Conservation (phyloP, 805 yeast genomes). For the Wickerhamomyces tratensis region DNA sequence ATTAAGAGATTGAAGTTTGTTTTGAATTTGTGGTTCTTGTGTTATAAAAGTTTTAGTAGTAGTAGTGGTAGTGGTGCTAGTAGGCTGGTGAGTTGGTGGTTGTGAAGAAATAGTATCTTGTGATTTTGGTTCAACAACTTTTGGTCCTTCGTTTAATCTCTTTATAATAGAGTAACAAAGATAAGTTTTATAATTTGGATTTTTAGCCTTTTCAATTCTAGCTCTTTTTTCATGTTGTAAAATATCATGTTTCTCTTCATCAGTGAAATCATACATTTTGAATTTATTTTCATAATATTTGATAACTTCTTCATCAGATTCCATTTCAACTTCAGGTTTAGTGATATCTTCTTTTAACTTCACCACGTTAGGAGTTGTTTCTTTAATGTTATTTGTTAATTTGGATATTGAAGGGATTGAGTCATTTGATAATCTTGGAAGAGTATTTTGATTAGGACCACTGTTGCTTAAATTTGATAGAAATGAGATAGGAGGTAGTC, state of each 20-base stretch:
- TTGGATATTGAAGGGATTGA: not conserved
- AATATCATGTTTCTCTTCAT: slow-evolving; percentile 20
- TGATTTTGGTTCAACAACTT: not conserved
- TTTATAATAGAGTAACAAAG: slow-evolving; percentile 20
- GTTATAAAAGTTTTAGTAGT: too few species aligned
- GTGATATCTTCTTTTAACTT: slow-evolving; percentile 14
- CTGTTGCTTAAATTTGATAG: slow-evolving; percentile 8
- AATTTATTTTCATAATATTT: slow-evolving; percentile 17
- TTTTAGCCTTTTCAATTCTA: slow-evolving; percentile 14
- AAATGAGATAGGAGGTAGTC: slow-evolving; percentile 32
- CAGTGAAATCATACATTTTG: slow-evolving; percentile 16
- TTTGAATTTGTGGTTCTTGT: too few species aligned
- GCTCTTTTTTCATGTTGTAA: slow-evolving; percentile 20
- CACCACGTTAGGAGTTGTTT: slow-evolving; percentile 1
- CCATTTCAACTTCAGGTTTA: slow-evolving; percentile 14
- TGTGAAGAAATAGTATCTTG: not conserved
- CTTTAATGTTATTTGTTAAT: not conserved
- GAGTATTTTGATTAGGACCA: not conserved
- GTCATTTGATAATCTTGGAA: not conserved
- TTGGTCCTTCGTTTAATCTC: slow-evolving; percentile 15
- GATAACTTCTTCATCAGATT: slow-evolving; percentile 18
- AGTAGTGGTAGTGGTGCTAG: too few species aligned
- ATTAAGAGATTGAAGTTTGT: too few species aligned
- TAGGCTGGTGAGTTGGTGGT: not conserved
- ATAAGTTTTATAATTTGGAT: slow-evolving; percentile 18